Evolutionary conservation across 2,329 filamentous ascomycete genomes (phyloP).

Genomic region (Tolypocladium guangdongense): DNA sequence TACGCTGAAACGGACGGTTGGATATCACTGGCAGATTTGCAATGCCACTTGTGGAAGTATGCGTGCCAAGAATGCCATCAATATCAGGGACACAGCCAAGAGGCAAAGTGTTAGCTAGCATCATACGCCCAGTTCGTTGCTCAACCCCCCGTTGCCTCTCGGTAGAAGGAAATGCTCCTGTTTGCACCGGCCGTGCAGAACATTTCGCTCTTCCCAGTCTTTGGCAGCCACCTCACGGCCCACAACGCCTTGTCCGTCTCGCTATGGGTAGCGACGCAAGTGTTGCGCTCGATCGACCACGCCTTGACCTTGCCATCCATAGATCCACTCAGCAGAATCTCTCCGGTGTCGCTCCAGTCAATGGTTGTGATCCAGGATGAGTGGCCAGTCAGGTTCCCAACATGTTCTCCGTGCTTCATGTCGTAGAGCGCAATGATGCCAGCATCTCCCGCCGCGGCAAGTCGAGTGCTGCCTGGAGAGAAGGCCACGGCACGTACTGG

Average conservation of each 20-base stretch:
- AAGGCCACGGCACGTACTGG: conserved; percentile 80
- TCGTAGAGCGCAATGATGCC: conserved; percentile 87
- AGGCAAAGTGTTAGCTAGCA: background rate
- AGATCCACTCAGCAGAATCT: conserved; percentile 77
- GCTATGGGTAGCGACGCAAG: conserved; percentile 86
- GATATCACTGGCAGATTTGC: too few relatives aligned
- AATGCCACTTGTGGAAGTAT: background rate
- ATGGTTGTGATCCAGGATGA: conserved; percentile 81
- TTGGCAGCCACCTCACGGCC: conserved; percentile 75
- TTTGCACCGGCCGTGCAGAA: conserved; percentile 75
- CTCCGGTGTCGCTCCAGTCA: conserved; percentile 88
- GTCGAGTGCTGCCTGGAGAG: conserved; percentile 70
- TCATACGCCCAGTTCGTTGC: conserved; percentile 4
- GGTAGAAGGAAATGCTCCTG: conserved; percentile 67
- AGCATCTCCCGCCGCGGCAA: conserved; percentile 85
- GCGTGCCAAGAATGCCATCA: background rate
- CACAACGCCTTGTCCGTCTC: conserved; percentile 81
- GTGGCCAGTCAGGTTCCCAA: conserved; percentile 72
- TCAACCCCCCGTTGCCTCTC: conserved; percentile 65
- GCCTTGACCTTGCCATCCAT: conserved; percentile 94
- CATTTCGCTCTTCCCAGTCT: conserved; percentile 53
- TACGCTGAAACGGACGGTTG: background rate
- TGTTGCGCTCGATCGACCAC: conserved; percentile 77
- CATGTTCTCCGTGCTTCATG: conserved; percentile 81
- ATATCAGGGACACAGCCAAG: background rate